Conservation (phyloP, 1,284 basidiomycete genomes). For the Ceratorhiza oryzae-sativae region DNA sequence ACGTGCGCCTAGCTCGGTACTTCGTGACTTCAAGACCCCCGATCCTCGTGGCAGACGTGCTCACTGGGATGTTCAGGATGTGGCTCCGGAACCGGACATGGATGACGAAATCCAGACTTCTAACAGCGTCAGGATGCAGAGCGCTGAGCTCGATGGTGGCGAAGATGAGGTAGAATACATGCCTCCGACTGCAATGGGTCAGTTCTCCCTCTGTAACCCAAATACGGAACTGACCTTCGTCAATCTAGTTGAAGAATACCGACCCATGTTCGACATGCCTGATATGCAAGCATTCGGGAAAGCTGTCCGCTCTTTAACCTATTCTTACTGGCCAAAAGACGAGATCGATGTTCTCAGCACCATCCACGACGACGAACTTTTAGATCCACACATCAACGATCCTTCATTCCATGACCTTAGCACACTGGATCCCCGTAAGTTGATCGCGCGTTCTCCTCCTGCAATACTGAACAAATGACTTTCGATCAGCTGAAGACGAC, state of each 20-base stretch:
- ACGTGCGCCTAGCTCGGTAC: constrained; percentile 49
- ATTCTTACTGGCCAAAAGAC: constrained; percentile 36
- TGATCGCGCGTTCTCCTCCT: background rate
- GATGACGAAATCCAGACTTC: constrained; percentile 48
- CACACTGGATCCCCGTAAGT: constrained; percentile 34
- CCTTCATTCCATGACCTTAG: constrained; percentile 32
- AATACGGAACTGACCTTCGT: constrained; percentile 5
- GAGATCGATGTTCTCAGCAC: constrained; percentile 23
- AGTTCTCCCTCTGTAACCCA: constrained; percentile 45
- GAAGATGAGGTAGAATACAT: constrained; percentile 79
- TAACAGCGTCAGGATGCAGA: constrained; percentile 53
- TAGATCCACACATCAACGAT: constrained; percentile 21
- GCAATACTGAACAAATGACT: background rate
- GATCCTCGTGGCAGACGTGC: constrained; percentile 61
- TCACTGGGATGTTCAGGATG: constrained; percentile 69
- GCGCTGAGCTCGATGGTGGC: constrained; percentile 54
- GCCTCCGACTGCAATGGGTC: constrained; percentile 72
- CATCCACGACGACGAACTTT: constrained; percentile 34
- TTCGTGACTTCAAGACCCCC: constrained; percentile 68
- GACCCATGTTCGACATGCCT: constrained; percentile 64
- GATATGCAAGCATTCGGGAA: constrained; percentile 63
- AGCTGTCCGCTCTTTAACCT: constrained; percentile 51
- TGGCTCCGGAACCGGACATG: constrained; percentile 55
- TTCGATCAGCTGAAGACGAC: constrained; percentile 22
- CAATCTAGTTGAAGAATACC: constrained; percentile 55